These are phyloP conservation scores for Metschnikowia reukaufii DNA, from an alignment of 805 yeast genomes.

Conservation along the genomic window DNA sequence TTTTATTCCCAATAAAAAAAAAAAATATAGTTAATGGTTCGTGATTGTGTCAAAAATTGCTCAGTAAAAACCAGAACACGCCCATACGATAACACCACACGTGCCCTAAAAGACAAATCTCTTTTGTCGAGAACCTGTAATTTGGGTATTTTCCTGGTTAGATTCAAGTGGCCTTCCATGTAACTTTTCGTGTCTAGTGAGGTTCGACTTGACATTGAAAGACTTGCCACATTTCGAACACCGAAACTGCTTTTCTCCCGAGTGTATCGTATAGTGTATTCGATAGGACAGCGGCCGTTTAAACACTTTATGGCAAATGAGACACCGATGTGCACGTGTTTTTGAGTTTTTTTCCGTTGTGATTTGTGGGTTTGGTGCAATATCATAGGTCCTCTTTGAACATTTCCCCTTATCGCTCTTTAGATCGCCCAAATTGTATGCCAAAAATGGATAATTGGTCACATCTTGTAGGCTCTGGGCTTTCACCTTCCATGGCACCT, in stretches of 20 bases:
- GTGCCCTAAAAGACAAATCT: background rate
- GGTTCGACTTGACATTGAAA: constrained; percentile 76
- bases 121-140: background rate
- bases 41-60: background rate
- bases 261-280: constrained; percentile 76
- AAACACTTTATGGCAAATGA: constrained; percentile 70
- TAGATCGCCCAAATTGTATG: background rate
- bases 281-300: constrained; percentile 80
- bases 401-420: background rate
- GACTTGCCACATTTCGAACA: constrained; percentile 59
- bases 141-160: background rate
- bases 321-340: constrained; percentile 26
- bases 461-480: constrained; percentile 1
- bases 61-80: too few relatives aligned
- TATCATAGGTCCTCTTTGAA: background rate
- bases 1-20: too few relatives aligned
- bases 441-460: background rate
- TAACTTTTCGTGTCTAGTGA: constrained; percentile 74
- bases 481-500: background rate
- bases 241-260: constrained; percentile 37
- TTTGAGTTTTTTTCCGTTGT: constrained; percentile 1
- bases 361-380: constrained; percentile 1
- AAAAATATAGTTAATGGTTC: background rate
- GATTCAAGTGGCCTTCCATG: constrained; percentile 35
- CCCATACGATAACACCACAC: too few relatives aligned